These are phyloP conservation scores for Gremmenia infestans DNA, from an alignment of 2,329 filamentous ascomycete genomes.

Conservation along the genomic window DNA sequence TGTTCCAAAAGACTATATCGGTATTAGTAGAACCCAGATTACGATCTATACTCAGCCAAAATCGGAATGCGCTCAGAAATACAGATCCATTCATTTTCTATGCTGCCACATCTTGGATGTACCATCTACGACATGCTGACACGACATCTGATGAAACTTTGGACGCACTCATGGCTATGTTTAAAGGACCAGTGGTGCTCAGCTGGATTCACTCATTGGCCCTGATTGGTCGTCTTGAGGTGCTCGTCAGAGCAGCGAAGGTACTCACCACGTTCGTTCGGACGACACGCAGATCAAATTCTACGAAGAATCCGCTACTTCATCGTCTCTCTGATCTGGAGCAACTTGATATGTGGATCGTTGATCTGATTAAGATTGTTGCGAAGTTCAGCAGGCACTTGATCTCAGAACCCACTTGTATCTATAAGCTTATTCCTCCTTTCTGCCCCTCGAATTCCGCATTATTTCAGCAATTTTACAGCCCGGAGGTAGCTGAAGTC, in stretches of 20 bases:
- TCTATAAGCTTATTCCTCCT: conserved; percentile 36
- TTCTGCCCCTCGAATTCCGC: conserved; percentile 36
- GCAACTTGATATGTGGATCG: conserved; percentile 31
- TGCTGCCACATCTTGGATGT: conserved; percentile 25
- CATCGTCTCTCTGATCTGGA: conserved; percentile 17
- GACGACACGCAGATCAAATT: conserved; percentile 7
- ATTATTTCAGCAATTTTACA: conserved; percentile 32
- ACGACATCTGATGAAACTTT: conserved; percentile 4
- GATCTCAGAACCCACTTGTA: conserved; percentile 27
- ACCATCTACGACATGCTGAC: conserved; percentile 20
- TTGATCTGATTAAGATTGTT: conserved; percentile 34
- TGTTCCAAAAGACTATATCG: conserved; percentile 3
- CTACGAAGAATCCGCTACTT: conserved; percentile 8
- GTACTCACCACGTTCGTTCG: conserved; percentile 21
- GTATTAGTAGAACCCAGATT: background rate
- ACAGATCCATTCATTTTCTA: conserved; percentile 19
- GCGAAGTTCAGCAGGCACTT: conserved; percentile 34
- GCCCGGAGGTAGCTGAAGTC: background rate
- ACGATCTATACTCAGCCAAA: too few relatives aligned
- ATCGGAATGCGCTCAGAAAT: background rate
- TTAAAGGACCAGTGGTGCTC: conserved; percentile 23
- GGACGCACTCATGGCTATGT: conserved; percentile 24
- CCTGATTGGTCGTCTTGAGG: conserved; percentile 18
- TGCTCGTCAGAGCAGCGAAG: conserved; percentile 27
- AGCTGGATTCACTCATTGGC: conserved; percentile 34